Evolutionary conservation across 805 yeast species (phyloP), one percentile per base, ranked within the genome.

Genomic region (Phaffomyces thermotolerans): DNA sequence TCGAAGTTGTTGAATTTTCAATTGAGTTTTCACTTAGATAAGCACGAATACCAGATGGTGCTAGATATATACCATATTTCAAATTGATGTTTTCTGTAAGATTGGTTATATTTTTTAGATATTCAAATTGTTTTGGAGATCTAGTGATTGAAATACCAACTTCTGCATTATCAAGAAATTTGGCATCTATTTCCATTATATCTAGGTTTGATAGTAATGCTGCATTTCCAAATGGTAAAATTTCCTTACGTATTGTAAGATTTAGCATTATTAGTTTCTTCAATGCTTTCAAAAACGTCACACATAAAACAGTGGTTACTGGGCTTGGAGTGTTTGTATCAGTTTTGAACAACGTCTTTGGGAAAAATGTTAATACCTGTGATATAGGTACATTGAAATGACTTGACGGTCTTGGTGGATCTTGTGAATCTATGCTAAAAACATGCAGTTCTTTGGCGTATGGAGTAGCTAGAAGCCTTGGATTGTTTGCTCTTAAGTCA

Each of bases 31-130:
- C 63, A 0, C 69, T 66, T 5, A 72, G 55, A 30, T 67, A 66
- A 33, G 73, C 73, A 38, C 80, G 62, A 12, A 76, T 75, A 2
- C 79, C 81, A 9, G 79, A 72, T 1, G 83, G 83, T 15, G 74
- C 75, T 27, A 78, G 47, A 48, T 76, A 76, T 2, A 76, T 48
- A 1, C 73, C 76, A 52, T 63, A 63, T 8, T 57, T 57, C 18
- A 51, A 50, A 43, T 65, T 58, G 39, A 56, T 20, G 4, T 42
- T 41, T 6, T 24, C 37, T 24, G 49, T 47, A 2, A 57, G 12
- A 15, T n/a, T 14, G 6, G 42, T 14, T 2, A 52, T 34, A 6
- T 48, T 38, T 0, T 66, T 57, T 20, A 75, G 47, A 34, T 62
- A 67, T 0, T 59, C 47, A 30, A 76, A 49, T 2, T 25, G 38